phyloP scores from a whole-genome alignment of 2,329 filamentous ascomycete species.

The Pseudopyrenochaeta lycopersici region DNA sequence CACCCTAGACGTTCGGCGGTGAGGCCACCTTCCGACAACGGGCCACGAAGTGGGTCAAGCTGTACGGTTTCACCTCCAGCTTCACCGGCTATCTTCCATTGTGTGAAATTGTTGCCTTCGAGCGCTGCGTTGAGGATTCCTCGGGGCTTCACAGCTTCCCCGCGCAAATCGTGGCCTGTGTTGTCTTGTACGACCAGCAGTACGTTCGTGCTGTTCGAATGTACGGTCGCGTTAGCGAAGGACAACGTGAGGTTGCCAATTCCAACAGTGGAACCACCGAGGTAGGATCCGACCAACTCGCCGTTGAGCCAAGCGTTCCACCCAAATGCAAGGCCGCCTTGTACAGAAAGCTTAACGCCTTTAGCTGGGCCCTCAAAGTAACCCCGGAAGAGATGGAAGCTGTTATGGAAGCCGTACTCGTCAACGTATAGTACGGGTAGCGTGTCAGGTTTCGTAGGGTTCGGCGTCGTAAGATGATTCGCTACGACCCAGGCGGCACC shows the following conservation, averaged over 20 bases:
- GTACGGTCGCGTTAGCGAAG: constrained; percentile 61
- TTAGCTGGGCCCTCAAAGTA: constrained; percentile 51
- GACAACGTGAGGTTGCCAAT: constrained; percentile 55
- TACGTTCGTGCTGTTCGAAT: constrained; percentile 52
- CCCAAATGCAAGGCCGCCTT: constrained; percentile 65
- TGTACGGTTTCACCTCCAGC: constrained; percentile 60
- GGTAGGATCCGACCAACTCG: constrained; percentile 63
- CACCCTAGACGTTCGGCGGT: constrained; percentile 67
- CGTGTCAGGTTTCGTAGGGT: constrained; percentile 49
- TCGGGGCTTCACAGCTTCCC: constrained; percentile 58
- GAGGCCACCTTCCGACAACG: constrained; percentile 67
- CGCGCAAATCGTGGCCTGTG: constrained; percentile 66
- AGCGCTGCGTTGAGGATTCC: constrained; percentile 65
- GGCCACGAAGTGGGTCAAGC: constrained; percentile 65
- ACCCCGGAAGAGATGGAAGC: constrained; percentile 54
- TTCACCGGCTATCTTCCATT: constrained; percentile 67
- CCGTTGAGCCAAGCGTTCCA: constrained; percentile 68
- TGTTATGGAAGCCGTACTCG: constrained; percentile 54
- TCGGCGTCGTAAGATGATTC: constrained; percentile 48
- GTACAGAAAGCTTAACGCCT: constrained; percentile 60
- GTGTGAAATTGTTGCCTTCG: constrained; percentile 56
- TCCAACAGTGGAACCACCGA: constrained; percentile 57
- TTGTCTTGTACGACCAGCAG: constrained; percentile 68
- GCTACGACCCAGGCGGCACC: constrained; percentile 54
- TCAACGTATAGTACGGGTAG: constrained; percentile 54